These are phyloP conservation scores for Verbascum thapsus DNA, from an alignment of 257 asterid species.

Conservation along the genomic window DNA sequence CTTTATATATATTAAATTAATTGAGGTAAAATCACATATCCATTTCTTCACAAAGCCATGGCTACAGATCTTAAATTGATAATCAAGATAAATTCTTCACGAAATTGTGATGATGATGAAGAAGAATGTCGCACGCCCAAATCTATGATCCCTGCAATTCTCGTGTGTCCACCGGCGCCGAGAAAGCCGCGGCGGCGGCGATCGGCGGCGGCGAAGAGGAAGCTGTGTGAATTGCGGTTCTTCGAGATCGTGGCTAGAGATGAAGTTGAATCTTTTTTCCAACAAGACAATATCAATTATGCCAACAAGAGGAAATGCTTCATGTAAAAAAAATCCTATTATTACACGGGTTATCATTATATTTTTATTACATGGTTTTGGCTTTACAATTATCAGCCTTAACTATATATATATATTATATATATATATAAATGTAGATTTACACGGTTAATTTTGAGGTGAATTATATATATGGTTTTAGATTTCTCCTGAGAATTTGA, in stretches of 20 bases:
- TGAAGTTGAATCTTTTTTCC: slow-evolving; percentile 56
- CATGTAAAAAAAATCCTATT: too few species aligned
- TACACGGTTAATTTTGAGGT: slow-evolving; percentile 6
- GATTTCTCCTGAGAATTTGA: slow-evolving; percentile 21
- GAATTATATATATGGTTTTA: slow-evolving; percentile 22
- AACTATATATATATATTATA: slow-evolving; percentile 27
- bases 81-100: slow-evolving; percentile 30
- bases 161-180: slow-evolving; percentile 65
- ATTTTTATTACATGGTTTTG: neutral
- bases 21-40: slow-evolving; percentile 23
- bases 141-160: slow-evolving; percentile 48
- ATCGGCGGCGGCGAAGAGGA: slow-evolving; percentile 41
- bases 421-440: slow-evolving; percentile 25
- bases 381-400: slow-evolving; percentile 25
- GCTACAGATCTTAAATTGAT: slow-evolving; percentile 54
- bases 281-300: slow-evolving; percentile 20
- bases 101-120: neutral
- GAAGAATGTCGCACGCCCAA: slow-evolving; percentile 50
- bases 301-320: slow-evolving; percentile 43
- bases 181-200: slow-evolving; percentile 47
- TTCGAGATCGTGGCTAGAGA: slow-evolving; percentile 42
- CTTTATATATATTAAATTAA: too few species aligned
- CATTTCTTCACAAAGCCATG: slow-evolving; percentile 39
- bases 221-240: slow-evolving; percentile 37
- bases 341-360: too few species aligned